These are phyloP conservation scores for Leucosporidium yakuticum DNA, from an alignment of 768 basidiomycete species.

Conservation along the genomic window DNA sequence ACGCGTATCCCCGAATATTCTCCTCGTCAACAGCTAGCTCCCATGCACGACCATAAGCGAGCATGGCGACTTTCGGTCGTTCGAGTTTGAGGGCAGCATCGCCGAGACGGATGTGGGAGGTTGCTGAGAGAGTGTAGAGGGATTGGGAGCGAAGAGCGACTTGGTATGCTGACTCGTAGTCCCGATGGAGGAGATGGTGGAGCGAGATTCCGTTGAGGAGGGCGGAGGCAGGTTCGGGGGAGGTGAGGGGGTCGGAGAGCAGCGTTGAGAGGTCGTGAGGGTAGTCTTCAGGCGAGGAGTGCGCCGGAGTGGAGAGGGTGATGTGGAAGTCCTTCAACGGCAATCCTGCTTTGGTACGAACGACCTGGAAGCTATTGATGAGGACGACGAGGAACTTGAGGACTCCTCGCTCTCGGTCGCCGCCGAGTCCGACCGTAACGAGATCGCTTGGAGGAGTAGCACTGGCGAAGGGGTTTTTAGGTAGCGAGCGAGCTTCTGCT, in stretches of 20 bases:
- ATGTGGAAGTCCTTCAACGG: slow-evolving; percentile 57
- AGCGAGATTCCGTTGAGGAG: slow-evolving; percentile 12
- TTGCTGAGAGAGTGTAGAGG: slow-evolving; percentile 43
- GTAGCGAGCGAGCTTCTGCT: slow-evolving; percentile 12
- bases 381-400: slow-evolving; percentile 54
- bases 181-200: slow-evolving; percentile 44
- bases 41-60: slow-evolving; percentile 51
- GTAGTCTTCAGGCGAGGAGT: slow-evolving; percentile 40
- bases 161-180: slow-evolving; percentile 44
- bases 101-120: slow-evolving; percentile 53
- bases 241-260: slow-evolving; percentile 51
- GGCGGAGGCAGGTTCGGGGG: slow-evolving; percentile 40
- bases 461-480: not conserved
- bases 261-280: slow-evolving; percentile 41
- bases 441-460: not conserved
- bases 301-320: slow-evolving; percentile 49
- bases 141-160: slow-evolving; percentile 43
- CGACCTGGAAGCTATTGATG: slow-evolving; percentile 54
- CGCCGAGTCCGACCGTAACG: slow-evolving; percentile 2
- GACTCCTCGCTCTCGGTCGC: not conserved
- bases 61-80: slow-evolving; percentile 53
- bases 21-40: slow-evolving; percentile 44
- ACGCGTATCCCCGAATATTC: slow-evolving; percentile 48
- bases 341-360: slow-evolving; percentile 52
- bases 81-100: slow-evolving; percentile 47